Conservation (phyloP, 495 filamentous ascomycete genomes). For the Ascodesmis nigricans region DNA sequence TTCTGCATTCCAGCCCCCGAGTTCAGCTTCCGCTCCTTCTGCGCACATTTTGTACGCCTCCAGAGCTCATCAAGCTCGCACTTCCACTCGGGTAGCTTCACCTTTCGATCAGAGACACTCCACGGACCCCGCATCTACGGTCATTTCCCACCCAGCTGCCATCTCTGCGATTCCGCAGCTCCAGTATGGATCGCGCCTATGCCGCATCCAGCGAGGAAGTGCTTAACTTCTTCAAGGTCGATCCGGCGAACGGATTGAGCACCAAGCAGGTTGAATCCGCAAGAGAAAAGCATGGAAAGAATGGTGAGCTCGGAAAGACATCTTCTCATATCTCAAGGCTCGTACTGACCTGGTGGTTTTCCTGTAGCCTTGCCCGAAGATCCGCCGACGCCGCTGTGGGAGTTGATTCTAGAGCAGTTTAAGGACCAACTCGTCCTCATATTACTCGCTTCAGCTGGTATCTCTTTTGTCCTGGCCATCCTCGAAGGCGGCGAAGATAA, state of each 20-base stretch:
- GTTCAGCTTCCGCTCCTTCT: slow-evolving; percentile 1
- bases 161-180: neutral
- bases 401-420: slow-evolving; percentile 94
- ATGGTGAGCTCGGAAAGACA: slow-evolving; percentile 39
- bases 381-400: slow-evolving; percentile 89
- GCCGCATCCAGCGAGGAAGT: slow-evolving; percentile 42
- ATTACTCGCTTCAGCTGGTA: slow-evolving; percentile 72
- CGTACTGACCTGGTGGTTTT: slow-evolving; percentile 9
- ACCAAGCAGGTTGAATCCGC: slow-evolving; percentile 41
- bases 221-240: slow-evolving; percentile 47
- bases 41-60: neutral
- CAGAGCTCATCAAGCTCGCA: neutral
- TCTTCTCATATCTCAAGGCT: slow-evolving; percentile 4
- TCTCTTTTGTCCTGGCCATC: slow-evolving; percentile 83
- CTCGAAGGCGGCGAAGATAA: slow-evolving; percentile 84
- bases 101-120: neutral
- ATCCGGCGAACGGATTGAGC: slow-evolving; percentile 43
- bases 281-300: slow-evolving; percentile 52
- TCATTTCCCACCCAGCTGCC: slow-evolving; percentile 1
- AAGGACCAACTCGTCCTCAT: slow-evolving; percentile 98
- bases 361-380: slow-evolving; percentile 73
- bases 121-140: neutral
- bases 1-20: neutral
- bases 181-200: slow-evolving; percentile 61
- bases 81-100: neutral